A percentile compares a stretch with the other conserved stretches of the same genome.
phyloP scores from a whole-genome alignment of 2,329 filamentous ascomycete genomes.

The Calycina herbarum region DNA sequence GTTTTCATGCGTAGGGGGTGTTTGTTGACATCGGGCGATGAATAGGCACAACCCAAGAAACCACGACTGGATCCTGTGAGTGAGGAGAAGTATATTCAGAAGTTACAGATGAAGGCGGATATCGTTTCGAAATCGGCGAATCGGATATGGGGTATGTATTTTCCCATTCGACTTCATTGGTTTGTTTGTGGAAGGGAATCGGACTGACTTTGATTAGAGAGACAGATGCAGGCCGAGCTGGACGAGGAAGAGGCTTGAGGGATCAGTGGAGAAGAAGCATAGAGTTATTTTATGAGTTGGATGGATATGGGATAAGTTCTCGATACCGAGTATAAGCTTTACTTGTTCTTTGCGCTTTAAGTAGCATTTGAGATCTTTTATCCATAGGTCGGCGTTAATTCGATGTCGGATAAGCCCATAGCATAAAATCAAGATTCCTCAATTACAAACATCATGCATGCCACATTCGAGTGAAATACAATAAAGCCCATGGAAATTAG shows the following conservation, averaged over 20 bases:
- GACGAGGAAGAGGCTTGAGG: conserved; percentile 21
- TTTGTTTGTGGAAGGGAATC: neutral
- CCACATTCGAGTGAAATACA: too few species aligned
- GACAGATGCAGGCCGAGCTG: conserved; percentile 28
- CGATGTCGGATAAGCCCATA: too few species aligned
- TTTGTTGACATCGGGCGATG: conserved; percentile 13
- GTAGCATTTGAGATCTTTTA: neutral
- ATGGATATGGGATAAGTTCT: neutral
- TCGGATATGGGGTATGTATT: conserved; percentile 56
- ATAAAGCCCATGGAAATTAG: too few species aligned
- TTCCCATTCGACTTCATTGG: neutral
- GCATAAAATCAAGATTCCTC: too few species aligned
- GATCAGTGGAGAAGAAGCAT: neutral
- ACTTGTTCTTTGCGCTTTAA: too few species aligned
- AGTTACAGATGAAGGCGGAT: conserved; percentile 65
- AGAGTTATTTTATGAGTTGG: neutral
- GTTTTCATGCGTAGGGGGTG: neutral
- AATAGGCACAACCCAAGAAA: conserved; percentile 68
- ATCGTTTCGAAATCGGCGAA: conserved; percentile 69
- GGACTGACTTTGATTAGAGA: conserved; percentile 14
- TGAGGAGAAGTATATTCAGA: conserved; percentile 61
- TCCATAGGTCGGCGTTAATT: neutral
- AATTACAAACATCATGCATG: too few species aligned
- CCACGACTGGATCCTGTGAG: conserved; percentile 55
- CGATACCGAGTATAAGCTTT: too few species aligned